Percentiles rank a stretch among this genome's conserved stretches.
Evolutionary conservation across 2,329 filamentous ascomycete genomes (phyloP).

Genomic region (Microsporum canis): DNA sequence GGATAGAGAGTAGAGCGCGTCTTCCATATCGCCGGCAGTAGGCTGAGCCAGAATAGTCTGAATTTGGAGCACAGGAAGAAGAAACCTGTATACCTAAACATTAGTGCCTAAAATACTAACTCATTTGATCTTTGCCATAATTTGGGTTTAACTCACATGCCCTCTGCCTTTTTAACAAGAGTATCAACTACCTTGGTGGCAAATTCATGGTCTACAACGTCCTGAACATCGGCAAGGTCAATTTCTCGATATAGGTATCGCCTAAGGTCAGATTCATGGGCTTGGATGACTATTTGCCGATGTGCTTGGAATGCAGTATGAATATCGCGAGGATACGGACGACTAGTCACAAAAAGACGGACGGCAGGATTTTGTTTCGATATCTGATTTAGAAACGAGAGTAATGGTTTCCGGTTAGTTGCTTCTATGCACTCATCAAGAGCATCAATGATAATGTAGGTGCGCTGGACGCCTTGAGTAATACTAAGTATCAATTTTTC

Average conservation of each 20-base stretch:
- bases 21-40: conserved; percentile 3
- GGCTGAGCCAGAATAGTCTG: neutral
- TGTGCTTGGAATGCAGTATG: neutral
- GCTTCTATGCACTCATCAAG: neutral
- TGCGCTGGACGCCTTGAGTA: neutral
- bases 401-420: neutral
- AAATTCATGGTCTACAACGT: neutral
- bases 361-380: neutral
- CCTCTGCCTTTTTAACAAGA: neutral
- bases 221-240: neutral
- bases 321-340: neutral
- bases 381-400: conserved; percentile 1
- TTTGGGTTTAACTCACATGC: neutral
- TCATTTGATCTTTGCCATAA: neutral
- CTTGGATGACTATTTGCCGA: neutral
- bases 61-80: conserved; percentile 1
- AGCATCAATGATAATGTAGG: neutral
- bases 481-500: neutral
- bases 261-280: neutral
- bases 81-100: neutral
- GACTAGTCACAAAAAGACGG: conserved; percentile 2
- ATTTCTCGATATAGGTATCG: neutral
- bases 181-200: neutral
- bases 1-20: neutral
- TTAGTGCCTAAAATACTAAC: neutral